These are phyloP conservation scores for Trichoderma gracile DNA, from an alignment of 2,329 filamentous ascomycete species.

Conservation along the genomic window DNA sequence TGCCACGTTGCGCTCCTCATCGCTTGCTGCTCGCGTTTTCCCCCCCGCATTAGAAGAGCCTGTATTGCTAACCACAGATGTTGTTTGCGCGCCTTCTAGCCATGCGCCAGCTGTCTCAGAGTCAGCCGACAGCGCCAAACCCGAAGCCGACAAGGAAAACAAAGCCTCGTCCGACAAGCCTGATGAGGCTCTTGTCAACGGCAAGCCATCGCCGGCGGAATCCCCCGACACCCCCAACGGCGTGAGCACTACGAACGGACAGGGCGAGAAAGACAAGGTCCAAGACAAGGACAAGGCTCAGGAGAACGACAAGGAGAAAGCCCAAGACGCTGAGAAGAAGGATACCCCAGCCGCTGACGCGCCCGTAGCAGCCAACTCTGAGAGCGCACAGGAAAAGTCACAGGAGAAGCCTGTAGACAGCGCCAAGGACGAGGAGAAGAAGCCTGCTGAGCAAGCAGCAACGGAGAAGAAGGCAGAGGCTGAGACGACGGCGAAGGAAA, in stretches of 20 bases:
- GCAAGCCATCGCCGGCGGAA: constrained; percentile 24
- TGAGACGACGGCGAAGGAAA: constrained; percentile 14
- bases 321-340: constrained; percentile 22
- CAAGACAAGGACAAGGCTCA: too few species aligned
- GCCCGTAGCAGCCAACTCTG: not conserved
- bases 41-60: constrained; percentile 12
- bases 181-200: constrained; percentile 28
- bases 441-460: constrained; percentile 9
- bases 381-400: constrained; percentile 15
- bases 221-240: constrained; percentile 16
- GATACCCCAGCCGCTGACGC: constrained; percentile 21
- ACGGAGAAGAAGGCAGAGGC: constrained; percentile 4
- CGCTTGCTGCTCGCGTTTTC: too few species aligned
- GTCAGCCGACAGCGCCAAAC: constrained; percentile 20
- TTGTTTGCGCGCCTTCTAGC: constrained; percentile 18
- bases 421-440: constrained; percentile 22
- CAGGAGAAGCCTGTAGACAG: constrained; percentile 13
- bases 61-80: constrained; percentile 32
- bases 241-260: constrained; percentile 17
- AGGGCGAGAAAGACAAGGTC: not conserved
- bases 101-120: constrained; percentile 19
- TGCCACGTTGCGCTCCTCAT: too few species aligned
- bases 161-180: constrained; percentile 26
- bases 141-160: constrained; percentile 26
- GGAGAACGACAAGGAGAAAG: too few species aligned